Evolutionary conservation across 306 rosid genomes (phyloP).

Genomic region (Begonia masoniana): DNA sequence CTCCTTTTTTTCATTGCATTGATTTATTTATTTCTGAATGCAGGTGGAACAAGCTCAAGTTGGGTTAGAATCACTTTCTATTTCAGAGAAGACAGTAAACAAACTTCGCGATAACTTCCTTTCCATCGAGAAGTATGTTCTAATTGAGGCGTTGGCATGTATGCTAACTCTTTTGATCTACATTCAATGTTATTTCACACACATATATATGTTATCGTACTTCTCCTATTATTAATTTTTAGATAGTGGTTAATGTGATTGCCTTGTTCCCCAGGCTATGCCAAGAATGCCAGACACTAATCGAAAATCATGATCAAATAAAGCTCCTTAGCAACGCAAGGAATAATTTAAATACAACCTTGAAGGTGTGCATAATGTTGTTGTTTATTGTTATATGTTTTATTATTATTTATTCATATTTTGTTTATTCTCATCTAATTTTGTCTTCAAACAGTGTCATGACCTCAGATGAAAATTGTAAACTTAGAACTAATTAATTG

Average conservation of each 20-base stretch:
- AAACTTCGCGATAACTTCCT: conserved; percentile 77
- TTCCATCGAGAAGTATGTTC: conserved; percentile 80
- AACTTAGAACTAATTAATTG: not conserved
- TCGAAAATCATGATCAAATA: conserved; percentile 96
- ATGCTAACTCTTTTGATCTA: too few relatives aligned
- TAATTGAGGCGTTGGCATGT: conserved; percentile 14
- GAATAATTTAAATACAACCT: conserved; percentile 83
- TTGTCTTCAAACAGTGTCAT: too few relatives aligned
- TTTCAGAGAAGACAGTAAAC: conserved; percentile 52
- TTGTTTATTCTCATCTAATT: too few relatives aligned
- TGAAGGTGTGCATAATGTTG: conserved; percentile 45
- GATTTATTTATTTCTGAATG: conserved; percentile 20
- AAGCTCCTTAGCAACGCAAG: conserved; percentile 97
- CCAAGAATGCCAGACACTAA: conserved; percentile 85
- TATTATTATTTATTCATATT: too few relatives aligned
- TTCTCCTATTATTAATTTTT: conserved; percentile 6
- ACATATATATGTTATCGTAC: not conserved
- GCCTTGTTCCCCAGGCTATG: conserved; percentile 52
- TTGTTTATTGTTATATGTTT: too few relatives aligned
- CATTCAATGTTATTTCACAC: not conserved
- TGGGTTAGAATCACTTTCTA: conserved; percentile 69
- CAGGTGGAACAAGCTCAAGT: conserved; percentile 92
- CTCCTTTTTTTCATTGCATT: not conserved
- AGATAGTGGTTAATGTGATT: conserved; percentile 19
- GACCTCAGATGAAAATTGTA: not conserved